Conservation (phyloP, 306 rosid genomes). For the Cicer judaicum region DNA sequence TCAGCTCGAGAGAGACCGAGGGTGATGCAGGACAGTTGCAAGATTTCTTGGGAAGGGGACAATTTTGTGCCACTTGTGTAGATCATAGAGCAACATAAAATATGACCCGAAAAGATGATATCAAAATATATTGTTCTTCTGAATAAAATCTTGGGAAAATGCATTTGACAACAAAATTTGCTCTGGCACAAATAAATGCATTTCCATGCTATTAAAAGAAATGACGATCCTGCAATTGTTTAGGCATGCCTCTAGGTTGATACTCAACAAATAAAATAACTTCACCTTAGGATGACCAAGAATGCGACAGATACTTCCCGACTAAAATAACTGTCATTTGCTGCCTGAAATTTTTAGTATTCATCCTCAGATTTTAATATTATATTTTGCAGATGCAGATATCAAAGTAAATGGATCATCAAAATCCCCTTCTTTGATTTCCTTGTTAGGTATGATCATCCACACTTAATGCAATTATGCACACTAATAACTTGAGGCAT, state of each 20-base stretch:
- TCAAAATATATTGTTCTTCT: constrained; percentile 21
- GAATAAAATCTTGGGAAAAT: constrained; percentile 26
- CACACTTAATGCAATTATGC: background rate
- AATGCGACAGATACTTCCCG: constrained; percentile 14
- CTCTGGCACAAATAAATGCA: constrained; percentile 13
- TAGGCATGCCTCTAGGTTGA: constrained; percentile 18
- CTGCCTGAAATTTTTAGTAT: background rate
- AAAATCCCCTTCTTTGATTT: constrained; percentile 70
- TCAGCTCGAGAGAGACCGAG: background rate
- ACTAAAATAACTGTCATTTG: constrained; percentile 12
- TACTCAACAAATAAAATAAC: constrained; percentile 8
- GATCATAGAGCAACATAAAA: background rate
- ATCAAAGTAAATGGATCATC: constrained; percentile 65
- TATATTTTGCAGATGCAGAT: constrained; percentile 65
- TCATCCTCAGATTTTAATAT: constrained; percentile 12
- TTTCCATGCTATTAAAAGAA: constrained; percentile 12
- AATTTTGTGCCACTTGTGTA: background rate
- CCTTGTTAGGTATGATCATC: constrained; percentile 80
- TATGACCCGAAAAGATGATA: constrained; percentile 1
- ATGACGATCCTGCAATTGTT: constrained; percentile 31
- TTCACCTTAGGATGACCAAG: constrained; percentile 17
- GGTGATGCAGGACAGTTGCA: constrained; percentile 10
- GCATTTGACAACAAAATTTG: constrained; percentile 1
- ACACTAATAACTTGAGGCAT: constrained; percentile 30
- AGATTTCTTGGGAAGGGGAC: constrained; percentile 5